Evolutionary conservation across 495 filamentous ascomycete genomes (phyloP).

Genomic region (Podospora comata): DNA sequence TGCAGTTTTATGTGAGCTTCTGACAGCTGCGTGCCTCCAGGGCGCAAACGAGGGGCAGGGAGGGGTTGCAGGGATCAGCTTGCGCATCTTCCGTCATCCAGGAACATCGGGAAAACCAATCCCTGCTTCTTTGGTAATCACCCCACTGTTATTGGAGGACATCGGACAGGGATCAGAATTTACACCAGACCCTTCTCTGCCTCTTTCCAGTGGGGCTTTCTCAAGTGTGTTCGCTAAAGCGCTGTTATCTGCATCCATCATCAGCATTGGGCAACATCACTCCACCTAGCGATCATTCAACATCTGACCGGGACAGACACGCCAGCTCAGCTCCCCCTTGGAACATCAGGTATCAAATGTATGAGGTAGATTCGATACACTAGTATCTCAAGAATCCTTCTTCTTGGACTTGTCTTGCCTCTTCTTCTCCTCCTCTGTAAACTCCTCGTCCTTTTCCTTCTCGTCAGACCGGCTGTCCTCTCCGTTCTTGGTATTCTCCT

Average conservation of each 20-base stretch:
- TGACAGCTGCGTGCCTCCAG: not conserved
- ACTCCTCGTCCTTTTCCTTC: slow-evolving; percentile 47
- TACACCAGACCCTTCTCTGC: too few species aligned
- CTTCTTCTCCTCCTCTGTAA: slow-evolving; percentile 46
- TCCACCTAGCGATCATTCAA: not conserved
- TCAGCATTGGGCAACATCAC: not conserved
- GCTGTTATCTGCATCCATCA: not conserved
- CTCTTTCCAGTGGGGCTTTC: not conserved
- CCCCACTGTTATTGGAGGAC: slow-evolving; percentile 14
- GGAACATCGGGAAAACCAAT: not conserved
- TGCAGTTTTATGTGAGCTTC: slow-evolving; percentile 5
- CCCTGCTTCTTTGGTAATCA: slow-evolving; percentile 6
- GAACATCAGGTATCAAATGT: not conserved
- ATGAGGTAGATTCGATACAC: too few species aligned
- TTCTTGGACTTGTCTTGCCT: slow-evolving; percentile 28
- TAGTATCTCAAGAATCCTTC: not conserved
- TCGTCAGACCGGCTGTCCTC: slow-evolving; percentile 28
- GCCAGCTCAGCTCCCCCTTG: not conserved
- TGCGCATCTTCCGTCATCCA: slow-evolving; percentile 7
- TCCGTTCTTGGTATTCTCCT: slow-evolving; percentile 50
- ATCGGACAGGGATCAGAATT: not conserved
- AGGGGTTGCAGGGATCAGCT: not conserved
- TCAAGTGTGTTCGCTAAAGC: slow-evolving; percentile 10
- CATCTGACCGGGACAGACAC: not conserved
- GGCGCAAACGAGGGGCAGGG: not conserved